Evolutionary conservation across 768 basidiomycete genomes (phyloP).

Genomic region (Russula dissimulans): DNA sequence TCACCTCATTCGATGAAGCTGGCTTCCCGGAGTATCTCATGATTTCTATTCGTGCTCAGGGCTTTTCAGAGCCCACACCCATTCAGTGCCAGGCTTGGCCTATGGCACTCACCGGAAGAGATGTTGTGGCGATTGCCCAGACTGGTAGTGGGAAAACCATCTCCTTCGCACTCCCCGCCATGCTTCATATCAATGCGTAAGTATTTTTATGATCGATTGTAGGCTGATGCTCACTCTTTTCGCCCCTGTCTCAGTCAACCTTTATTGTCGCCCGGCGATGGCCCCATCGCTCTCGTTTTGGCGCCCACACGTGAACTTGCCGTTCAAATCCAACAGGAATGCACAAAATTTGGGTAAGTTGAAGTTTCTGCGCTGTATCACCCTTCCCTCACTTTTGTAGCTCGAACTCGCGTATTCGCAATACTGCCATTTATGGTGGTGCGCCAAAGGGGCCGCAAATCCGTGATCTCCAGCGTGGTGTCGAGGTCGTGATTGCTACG

Average conservation of each 20-base stretch:
- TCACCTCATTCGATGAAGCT: slow-evolving; percentile 86
- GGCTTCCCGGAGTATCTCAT: slow-evolving; percentile 97
- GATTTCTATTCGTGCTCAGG: slow-evolving; percentile 87
- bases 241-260: slow-evolving; percentile 57
- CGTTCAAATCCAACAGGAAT: slow-evolving; percentile 98
- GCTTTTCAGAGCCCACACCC: slow-evolving; percentile 83
- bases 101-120: slow-evolving; percentile 91
- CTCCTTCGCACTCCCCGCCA: slow-evolving; percentile 94
- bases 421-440: slow-evolving; percentile 98
- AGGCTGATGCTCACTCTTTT: not conserved
- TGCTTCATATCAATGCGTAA: slow-evolving; percentile 99
- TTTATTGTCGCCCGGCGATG: slow-evolving; percentile 85
- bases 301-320: slow-evolving; percentile 98
- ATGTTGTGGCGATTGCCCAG: slow-evolving; percentile 94
- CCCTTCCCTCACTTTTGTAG: slow-evolving; percentile 29
- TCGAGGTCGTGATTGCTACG: slow-evolving; percentile 99
- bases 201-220: slow-evolving; percentile 24
- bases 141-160: slow-evolving; percentile 99
- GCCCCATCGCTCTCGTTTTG: slow-evolving; percentile 92
- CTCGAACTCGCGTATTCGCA: slow-evolving; percentile 89
- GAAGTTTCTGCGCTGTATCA: not conserved
- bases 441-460: slow-evolving; percentile 98
- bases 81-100: slow-evolving; percentile 99
- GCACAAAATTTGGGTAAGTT: slow-evolving; percentile 89
- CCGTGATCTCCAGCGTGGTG: slow-evolving; percentile 92